Conservation (phyloP, 768 basidiomycete species). For the Trametes elegans region DNA sequence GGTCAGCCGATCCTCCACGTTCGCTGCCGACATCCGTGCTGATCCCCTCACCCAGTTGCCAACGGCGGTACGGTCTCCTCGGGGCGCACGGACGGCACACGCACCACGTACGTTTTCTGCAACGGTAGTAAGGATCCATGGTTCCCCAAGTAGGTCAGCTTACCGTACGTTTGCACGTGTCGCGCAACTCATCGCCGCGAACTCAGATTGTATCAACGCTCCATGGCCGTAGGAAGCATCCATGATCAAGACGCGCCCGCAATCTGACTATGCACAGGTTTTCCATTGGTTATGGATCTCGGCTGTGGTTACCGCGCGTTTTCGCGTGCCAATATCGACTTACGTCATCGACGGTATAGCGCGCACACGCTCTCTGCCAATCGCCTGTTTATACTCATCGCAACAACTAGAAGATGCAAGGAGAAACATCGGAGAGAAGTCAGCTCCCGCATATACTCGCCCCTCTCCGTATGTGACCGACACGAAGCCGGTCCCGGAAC, state of each 20-base stretch:
- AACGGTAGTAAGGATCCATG: conserved; percentile 12
- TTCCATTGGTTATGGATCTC: conserved; percentile 14
- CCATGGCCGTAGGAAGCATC: conserved; percentile 6
- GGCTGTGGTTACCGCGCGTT: conserved; percentile 2
- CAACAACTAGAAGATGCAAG: no score
- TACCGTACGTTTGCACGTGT: neutral
- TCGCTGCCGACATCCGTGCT: neutral
- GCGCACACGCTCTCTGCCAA: no score
- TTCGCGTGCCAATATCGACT: conserved; percentile 6
- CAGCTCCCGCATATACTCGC: neutral
- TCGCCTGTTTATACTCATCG: no score
- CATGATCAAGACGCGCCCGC: neutral
- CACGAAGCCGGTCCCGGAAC: no score
- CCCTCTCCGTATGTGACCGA: no score
- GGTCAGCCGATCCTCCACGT: neutral
- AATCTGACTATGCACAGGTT: neutral
- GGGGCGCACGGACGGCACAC: neutral
- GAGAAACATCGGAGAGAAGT: no score
- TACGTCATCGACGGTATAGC: conserved; percentile 10
- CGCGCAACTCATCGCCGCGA: neutral
- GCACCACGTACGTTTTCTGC: conserved; percentile 2
- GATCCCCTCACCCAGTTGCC: neutral
- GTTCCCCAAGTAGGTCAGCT: conserved; percentile 1
- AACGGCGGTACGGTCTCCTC: neutral
- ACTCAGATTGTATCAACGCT: conserved; percentile 1